A percentile compares a stretch with the other conserved stretches of the same genome.
Conservation (phyloP, 1,284 basidiomycete species). For the Thelephora terrestris region DNA sequence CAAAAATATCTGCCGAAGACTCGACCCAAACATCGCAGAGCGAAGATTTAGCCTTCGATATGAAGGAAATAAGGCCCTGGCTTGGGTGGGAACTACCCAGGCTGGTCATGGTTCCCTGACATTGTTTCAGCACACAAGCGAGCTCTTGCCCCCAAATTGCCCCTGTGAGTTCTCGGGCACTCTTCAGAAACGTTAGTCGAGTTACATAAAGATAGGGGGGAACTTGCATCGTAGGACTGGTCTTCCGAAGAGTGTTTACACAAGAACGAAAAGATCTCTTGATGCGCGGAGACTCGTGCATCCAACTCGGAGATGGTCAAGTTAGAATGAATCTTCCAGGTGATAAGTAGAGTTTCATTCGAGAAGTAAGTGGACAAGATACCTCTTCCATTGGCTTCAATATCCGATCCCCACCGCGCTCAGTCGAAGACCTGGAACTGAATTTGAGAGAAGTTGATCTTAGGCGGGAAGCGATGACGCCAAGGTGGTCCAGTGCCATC, state of each 20-base stretch:
- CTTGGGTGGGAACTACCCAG: background rate
- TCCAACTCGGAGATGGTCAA: slow-evolving; percentile 44
- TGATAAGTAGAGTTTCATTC: slow-evolving; percentile 2
- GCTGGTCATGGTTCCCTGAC: slow-evolving; percentile 33
- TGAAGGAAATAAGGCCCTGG: slow-evolving; percentile 31
- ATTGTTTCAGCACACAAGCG: slow-evolving; percentile 45
- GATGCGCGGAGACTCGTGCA: slow-evolving; percentile 48
- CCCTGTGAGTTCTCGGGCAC: slow-evolving; percentile 64
- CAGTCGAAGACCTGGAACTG: slow-evolving; percentile 22
- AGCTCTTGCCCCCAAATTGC: slow-evolving; percentile 70
- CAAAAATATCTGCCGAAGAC: slow-evolving; percentile 57
- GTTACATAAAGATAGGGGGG: background rate
- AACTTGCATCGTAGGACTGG: slow-evolving; percentile 63
- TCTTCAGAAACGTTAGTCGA: slow-evolving; percentile 32
- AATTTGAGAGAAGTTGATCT: slow-evolving; percentile 50
- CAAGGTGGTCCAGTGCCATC: slow-evolving; percentile 88
- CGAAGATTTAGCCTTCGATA: slow-evolving; percentile 44
- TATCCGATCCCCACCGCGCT: slow-evolving; percentile 15
- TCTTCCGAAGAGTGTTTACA: slow-evolving; percentile 63
- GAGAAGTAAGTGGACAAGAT: slow-evolving; percentile 4
- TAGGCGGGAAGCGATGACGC: slow-evolving; percentile 80
- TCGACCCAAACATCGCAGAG: slow-evolving; percentile 63
- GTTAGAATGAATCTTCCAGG: slow-evolving; percentile 43
- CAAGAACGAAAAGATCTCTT: slow-evolving; percentile 53
- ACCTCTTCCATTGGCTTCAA: slow-evolving; percentile 64